Percentiles rank a stretch among this genome's conserved stretches.
Evolutionary conservation across 805 yeast genomes (phyloP).

Genomic region (Osmozyma mogii): DNA sequence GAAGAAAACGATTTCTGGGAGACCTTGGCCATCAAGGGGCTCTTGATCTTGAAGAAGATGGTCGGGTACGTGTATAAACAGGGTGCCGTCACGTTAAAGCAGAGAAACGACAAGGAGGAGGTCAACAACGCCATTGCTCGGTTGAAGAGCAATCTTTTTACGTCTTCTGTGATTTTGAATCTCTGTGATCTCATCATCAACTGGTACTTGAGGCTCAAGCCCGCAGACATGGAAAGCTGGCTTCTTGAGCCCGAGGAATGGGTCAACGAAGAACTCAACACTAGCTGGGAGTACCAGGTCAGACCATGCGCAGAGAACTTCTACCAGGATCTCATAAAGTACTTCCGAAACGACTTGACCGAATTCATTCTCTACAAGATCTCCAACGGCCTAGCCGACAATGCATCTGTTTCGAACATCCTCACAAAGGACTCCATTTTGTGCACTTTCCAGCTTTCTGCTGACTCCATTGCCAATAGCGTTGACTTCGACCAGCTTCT

Average conservation of each 20-base stretch:
- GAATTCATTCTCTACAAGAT: conserved; percentile 53
- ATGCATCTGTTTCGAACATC: conserved; percentile 37
- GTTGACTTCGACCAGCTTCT: conserved; percentile 66
- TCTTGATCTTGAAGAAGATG: conserved; percentile 56
- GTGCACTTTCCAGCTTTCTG: conserved; percentile 75
- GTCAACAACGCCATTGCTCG: conserved; percentile 47
- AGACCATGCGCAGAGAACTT: conserved; percentile 84
- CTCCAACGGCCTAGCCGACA: conserved; percentile 27
- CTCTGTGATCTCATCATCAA: conserved; percentile 61
- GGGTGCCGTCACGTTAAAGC: conserved; percentile 60
- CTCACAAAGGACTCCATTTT: conserved; percentile 72
- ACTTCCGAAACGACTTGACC: conserved; percentile 51
- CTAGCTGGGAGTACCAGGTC: conserved; percentile 76
- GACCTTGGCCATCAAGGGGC: conserved; percentile 55
- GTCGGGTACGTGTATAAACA: conserved; percentile 55
- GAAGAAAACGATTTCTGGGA: conserved; percentile 69
- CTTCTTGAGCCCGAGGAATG: conserved; percentile 84
- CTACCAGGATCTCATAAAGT: conserved; percentile 63
- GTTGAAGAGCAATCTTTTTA: conserved; percentile 49
- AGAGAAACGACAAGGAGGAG: conserved; percentile 58
- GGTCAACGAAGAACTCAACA: conserved; percentile 70
- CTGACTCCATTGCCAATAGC: conserved; percentile 53
- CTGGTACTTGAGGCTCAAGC: conserved; percentile 68
- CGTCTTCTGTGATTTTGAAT: conserved; percentile 45
- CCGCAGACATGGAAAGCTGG: conserved; percentile 79